These are phyloP conservation scores for Crithidia expoeki DNA, from an alignment of 208 protist genomes.

Conservation along the genomic window DNA sequence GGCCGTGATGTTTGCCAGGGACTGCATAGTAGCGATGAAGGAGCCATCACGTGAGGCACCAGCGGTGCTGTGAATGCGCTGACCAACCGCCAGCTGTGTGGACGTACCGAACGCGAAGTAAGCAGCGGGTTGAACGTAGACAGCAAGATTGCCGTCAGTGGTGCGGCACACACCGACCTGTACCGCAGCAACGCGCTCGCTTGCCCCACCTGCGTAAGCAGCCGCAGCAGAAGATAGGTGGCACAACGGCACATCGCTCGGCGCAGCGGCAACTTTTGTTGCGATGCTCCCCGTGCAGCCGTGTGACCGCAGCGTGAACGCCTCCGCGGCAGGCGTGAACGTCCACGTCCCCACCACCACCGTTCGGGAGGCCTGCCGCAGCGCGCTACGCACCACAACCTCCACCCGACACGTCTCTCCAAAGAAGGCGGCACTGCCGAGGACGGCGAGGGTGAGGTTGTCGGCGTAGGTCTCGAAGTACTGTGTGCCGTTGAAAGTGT, in stretches of 20 bases:
- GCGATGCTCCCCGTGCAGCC: conserved; percentile 1
- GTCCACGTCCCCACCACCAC: conserved; percentile 32
- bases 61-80: conserved; percentile 24
- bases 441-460: conserved; percentile 25
- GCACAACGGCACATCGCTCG: conserved; percentile 4
- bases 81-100: conserved; percentile 12
- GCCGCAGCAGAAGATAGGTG: not conserved
- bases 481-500: conserved; percentile 20
- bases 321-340: conserved; percentile 17
- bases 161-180: conserved; percentile 26
- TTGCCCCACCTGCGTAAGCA: not conserved
- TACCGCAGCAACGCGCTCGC: not conserved
- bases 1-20: conserved; percentile 7
- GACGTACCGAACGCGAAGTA: conserved; percentile 20
- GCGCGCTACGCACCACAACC: conserved; percentile 26
- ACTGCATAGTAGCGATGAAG: conserved; percentile 12
- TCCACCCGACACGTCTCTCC: conserved; percentile 34
- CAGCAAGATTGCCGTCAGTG: not conserved
- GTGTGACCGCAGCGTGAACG: conserved; percentile 12
- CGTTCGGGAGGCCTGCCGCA: conserved; percentile 16
- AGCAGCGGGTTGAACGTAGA: conserved; percentile 10
- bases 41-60: conserved; percentile 13
- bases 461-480: conserved; percentile 36
- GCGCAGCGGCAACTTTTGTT: not conserved
- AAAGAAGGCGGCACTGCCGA: conserved; percentile 26